Base-by-base conservation (phyloP, 164 flowering plant species). In the Hamamelis virginiana region DNA sequence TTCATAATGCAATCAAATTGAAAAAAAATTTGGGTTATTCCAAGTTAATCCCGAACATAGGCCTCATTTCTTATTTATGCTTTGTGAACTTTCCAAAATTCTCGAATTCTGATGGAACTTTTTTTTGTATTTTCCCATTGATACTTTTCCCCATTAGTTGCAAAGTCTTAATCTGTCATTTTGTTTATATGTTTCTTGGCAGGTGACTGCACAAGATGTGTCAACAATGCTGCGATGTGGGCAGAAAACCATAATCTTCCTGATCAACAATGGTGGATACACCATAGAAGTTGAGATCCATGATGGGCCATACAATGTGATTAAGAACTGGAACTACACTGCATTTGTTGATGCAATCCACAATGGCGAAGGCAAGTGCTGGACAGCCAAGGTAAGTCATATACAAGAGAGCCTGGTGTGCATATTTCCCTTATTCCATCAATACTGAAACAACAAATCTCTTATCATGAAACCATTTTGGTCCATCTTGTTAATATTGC, bases 261-360 rank as follows among this genome's bases (percentile, higher is more conserved):
- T 92, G 71, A 84, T 92, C 53, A 92, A 92, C 84, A 92, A 91
- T 76, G 95, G 93, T 53, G 96, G 96, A 4, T 92, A 92, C 83
- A 88, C 90, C 75, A 91, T 84, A 65, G 92, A 88, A 74, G 89
- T 85, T 19, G 86, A 85, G 80, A 86, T 88, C 64, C 92, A 90
- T 68, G 96, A 92, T 65, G 98, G 96, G 1, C 98, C 98, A 0
- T 92, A 89, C 80, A 92, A 92, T 67, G 85, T 87, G 74, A 88
- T 90, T 43, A 90, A 90, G 83, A 90, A 88, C 81, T 90, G 96
- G 96, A 81, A 90, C 84, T 90, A 90, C 82, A 84, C 90, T 38
- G 91, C 69, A 14, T 53, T 90, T 12, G 85, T 88, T 4, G 87
- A 88, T 21, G 95, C 95, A 18, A 86, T 90, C 65, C 81, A 83